phyloP scores from a whole-genome alignment of 352 stramenopile species.

The Pythium folliculosum region DNA sequence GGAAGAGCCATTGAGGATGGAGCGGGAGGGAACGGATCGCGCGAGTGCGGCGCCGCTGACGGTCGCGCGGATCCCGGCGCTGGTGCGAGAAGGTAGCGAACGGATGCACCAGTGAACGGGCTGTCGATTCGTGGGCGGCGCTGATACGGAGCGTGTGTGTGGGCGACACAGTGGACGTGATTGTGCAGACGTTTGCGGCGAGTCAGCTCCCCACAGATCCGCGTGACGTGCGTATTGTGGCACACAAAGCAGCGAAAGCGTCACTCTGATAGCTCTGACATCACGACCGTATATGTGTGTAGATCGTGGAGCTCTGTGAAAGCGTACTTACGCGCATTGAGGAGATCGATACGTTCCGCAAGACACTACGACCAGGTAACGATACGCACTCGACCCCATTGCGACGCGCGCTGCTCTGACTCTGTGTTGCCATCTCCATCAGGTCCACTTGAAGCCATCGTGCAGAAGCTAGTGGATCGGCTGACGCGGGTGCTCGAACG shows the following conservation, averaged over 20 bases:
- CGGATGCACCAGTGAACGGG: background rate
- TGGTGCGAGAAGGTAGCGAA: slow-evolving; percentile 47
- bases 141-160: background rate
- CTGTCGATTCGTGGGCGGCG: background rate
- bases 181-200: slow-evolving; percentile 21
- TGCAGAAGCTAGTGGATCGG: slow-evolving; percentile 45
- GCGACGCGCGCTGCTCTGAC: too few species aligned
- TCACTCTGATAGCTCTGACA: too few species aligned
- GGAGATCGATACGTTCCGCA: slow-evolving; percentile 46
- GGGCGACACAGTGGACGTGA: slow-evolving; percentile 22
- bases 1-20: background rate
- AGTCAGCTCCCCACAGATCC: slow-evolving; percentile 17
- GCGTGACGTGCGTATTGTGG: slow-evolving; percentile 19
- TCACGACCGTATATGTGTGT: too few species aligned
- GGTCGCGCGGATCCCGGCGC: slow-evolving; percentile 42
- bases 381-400: background rate
- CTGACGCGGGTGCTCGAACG: slow-evolving; percentile 37
- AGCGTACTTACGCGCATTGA: slow-evolving; percentile 40
- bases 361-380: slow-evolving; percentile 43
- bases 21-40: background rate
- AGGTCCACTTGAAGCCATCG: slow-evolving; percentile 48
- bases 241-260: too few species aligned
- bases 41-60: slow-evolving; percentile 21
- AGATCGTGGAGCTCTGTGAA: slow-evolving; percentile 43
- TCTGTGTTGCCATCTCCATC: background rate